Evolutionary conservation across 73 alveolate species (phyloP).

Genomic region (Diophrys appendiculata): DNA sequence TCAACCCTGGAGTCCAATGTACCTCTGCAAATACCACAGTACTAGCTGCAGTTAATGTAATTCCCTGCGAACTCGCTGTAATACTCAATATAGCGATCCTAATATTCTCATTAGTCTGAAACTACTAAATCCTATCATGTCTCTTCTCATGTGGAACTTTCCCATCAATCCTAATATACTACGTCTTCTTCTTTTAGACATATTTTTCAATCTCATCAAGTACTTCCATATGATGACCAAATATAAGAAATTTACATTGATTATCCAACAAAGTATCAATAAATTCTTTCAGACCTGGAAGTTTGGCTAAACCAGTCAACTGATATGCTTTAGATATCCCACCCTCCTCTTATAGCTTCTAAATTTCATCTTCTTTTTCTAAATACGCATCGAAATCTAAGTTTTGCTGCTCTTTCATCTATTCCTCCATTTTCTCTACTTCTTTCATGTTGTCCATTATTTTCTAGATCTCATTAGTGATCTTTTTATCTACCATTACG

Average conservation of each 20-base stretch:
- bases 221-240: constrained; percentile 91
- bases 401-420: constrained; percentile 9
- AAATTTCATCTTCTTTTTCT: constrained; percentile 6
- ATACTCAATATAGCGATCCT: constrained; percentile 83
- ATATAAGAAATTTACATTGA: constrained; percentile 77
- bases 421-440: constrained; percentile 10
- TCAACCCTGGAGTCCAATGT: constrained; percentile 87
- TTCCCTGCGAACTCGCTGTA: constrained; percentile 92
- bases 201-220: constrained; percentile 80
- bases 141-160: constrained; percentile 54
- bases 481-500: constrained; percentile 64
- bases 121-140: constrained; percentile 61
- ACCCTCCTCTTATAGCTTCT: constrained; percentile 8
- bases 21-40: constrained; percentile 74
- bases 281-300: constrained; percentile 74
- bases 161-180: constrained; percentile 94
- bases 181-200: constrained; percentile 60
- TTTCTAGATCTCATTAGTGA: constrained; percentile 47
- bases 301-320: constrained; percentile 79
- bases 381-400: neutral
- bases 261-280: constrained; percentile 62
- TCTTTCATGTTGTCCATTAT: constrained; percentile 10
- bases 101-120: constrained; percentile 66
- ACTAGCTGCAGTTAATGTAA: constrained; percentile 95
- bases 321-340: constrained; percentile 59